Percentiles rank a stretch among this genome's conserved stretches.
These are phyloP conservation scores for Lagerstroemia speciosa DNA, from an alignment of 345 rosid genomes.

Conservation along the genomic window DNA sequence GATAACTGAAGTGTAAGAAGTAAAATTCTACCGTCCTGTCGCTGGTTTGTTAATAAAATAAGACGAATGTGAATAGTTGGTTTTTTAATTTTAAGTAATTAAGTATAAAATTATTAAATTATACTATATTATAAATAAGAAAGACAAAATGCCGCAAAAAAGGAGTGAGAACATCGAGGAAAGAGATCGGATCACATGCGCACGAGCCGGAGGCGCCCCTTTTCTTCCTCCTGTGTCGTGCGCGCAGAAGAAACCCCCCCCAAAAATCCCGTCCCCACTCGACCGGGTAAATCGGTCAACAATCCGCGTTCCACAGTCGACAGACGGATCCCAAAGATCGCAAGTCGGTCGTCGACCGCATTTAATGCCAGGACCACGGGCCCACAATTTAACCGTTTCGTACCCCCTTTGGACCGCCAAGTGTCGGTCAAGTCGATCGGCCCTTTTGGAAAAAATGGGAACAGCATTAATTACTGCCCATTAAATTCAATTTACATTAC, in stretches of 20 bases:
- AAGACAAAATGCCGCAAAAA: background rate
- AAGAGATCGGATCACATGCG: background rate
- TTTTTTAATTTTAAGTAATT: no score
- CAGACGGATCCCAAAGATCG: background rate
- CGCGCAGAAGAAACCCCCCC: no score
- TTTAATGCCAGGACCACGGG: background rate
- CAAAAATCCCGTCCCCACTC: slow-evolving; percentile 6
- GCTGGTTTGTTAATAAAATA: no score
- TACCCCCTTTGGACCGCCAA: background rate
- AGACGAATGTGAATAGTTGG: no score
- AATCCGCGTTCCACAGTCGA: slow-evolving; percentile 5
- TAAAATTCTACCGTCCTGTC: no score
- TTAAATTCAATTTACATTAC: no score
- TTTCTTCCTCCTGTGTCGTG: background rate
- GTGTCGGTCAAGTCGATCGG: background rate
- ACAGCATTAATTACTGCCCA: background rate
- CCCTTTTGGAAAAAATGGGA: background rate
- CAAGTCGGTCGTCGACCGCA: slow-evolving; percentile 8
- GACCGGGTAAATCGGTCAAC: slow-evolving; percentile 12
- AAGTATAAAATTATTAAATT: no score
- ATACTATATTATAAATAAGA: no score
- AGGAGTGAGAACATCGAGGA: background rate
- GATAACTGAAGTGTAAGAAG: no score
- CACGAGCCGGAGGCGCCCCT: background rate
- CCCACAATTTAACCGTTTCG: background rate